These are phyloP conservation scores for Westerdykella ornata DNA, from an alignment of 2,329 filamentous ascomycete species.

Conservation along the genomic window DNA sequence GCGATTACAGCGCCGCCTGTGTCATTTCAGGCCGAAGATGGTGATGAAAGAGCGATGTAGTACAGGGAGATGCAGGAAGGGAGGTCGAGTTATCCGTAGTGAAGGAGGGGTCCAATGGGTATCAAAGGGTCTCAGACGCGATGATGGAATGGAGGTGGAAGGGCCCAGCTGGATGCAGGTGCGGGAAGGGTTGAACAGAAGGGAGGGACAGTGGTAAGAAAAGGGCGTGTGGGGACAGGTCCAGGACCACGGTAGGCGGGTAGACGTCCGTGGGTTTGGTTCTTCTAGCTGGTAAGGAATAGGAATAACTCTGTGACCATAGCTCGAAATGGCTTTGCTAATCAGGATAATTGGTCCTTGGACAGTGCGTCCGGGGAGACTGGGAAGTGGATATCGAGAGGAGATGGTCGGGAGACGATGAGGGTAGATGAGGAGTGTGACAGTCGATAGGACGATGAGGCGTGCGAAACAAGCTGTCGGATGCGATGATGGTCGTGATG, in stretches of 20 bases:
- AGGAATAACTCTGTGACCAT: constrained; percentile 37
- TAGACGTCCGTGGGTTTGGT: constrained; percentile 35
- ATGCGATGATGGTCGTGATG: constrained; percentile 15
- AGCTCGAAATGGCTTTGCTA: constrained; percentile 32
- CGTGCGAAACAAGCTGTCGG: constrained; percentile 21
- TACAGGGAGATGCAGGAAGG: constrained; percentile 13
- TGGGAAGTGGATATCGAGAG: constrained; percentile 30
- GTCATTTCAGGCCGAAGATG: constrained; percentile 29
- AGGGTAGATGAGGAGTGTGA: constrained; percentile 7
- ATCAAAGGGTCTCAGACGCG: constrained; percentile 29
- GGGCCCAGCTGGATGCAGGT: constrained; percentile 38
- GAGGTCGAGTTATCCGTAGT: constrained; percentile 19
- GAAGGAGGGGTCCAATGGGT: constrained; percentile 29
- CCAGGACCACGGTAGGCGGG: constrained; percentile 40
- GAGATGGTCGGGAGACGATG: constrained; percentile 17
- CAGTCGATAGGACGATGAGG: constrained; percentile 8
- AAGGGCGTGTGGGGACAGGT: constrained; percentile 37
- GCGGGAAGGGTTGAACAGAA: constrained; percentile 33
- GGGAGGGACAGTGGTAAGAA: constrained; percentile 38
- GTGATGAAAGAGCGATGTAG: constrained; percentile 5
- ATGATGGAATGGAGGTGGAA: constrained; percentile 27
- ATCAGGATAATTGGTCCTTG: constrained; percentile 31
- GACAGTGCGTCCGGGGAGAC: constrained; percentile 32
- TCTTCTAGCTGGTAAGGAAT: constrained; percentile 36
- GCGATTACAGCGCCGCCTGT: constrained; percentile 14